phyloP scores from a whole-genome alignment of 192 early-diverging fungal genomes.

The Kickxella alabastrina region DNA sequence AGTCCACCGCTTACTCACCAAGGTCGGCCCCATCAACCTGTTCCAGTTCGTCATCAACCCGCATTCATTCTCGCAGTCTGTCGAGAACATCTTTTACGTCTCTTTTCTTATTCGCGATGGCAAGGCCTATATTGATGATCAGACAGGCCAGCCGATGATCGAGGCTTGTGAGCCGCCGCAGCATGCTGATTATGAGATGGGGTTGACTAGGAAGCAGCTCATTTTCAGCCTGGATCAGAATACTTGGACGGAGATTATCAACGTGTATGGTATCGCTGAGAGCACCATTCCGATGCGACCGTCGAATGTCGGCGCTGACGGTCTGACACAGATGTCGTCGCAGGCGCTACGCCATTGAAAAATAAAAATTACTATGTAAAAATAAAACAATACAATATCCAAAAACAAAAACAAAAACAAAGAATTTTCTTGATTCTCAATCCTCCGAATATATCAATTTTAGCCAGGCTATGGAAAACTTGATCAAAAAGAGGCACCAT shows the following conservation, averaged over 20 bases:
- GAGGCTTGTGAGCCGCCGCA: conserved; percentile 64
- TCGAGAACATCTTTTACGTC: conserved; percentile 97
- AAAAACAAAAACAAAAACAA: too few relatives aligned
- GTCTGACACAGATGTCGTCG: too few relatives aligned
- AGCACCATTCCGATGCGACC: conserved; percentile 59
- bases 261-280: conserved; percentile 58
- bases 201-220: conserved; percentile 73
- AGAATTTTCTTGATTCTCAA: too few relatives aligned
- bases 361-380: too few relatives aligned
- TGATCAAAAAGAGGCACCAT: too few relatives aligned
- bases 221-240: conserved; percentile 68
- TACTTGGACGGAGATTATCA: conserved; percentile 67
- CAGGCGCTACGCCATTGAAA: too few relatives aligned
- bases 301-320: too few relatives aligned
- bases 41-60: conserved; percentile 91
- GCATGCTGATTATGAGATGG: conserved; percentile 60
- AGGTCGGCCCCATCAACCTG: conserved; percentile 61
- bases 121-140: conserved; percentile 69
- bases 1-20: conserved; percentile 60
- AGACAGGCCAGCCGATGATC: conserved; percentile 63
- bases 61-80: conserved; percentile 82
- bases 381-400: too few relatives aligned
- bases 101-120: conserved; percentile 93
- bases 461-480: too few relatives aligned
- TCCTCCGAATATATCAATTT: too few relatives aligned